phyloP scores from a whole-genome alignment of 192 early-diverging fungal species.

The Pilaira anomala region DNA sequence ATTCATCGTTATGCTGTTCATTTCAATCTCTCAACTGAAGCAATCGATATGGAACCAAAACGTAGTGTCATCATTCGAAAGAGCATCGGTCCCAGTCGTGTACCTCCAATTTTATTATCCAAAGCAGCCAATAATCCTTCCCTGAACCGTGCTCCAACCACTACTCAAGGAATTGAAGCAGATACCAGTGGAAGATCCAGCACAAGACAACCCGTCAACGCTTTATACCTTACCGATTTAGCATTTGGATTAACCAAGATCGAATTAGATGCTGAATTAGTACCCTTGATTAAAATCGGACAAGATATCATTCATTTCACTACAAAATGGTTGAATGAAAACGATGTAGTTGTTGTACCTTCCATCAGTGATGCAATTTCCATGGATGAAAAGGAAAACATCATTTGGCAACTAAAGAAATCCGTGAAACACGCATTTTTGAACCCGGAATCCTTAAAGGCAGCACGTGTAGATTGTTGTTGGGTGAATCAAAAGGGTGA shows the following conservation, averaged over 20 bases:
- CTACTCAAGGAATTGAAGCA: background rate
- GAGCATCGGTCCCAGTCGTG: constrained; percentile 30
- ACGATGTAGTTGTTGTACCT: constrained; percentile 48
- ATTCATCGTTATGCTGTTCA: constrained; percentile 69
- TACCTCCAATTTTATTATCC: constrained; percentile 41
- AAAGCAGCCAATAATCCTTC: constrained; percentile 30
- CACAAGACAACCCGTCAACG: constrained; percentile 54
- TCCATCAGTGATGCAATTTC: constrained; percentile 37
- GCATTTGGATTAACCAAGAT: constrained; percentile 48
- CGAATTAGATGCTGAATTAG: constrained; percentile 47
- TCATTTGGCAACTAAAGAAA: constrained; percentile 41
- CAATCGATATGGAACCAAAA: constrained; percentile 76
- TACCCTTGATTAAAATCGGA: constrained; percentile 41
- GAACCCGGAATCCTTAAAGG: constrained; percentile 21
- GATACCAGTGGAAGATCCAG: too few relatives aligned
- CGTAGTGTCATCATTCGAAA: constrained; percentile 66
- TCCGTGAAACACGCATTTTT: constrained; percentile 37
- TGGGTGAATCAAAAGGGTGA: constrained; percentile 55
- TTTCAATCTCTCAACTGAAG: constrained; percentile 69
- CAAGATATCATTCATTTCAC: constrained; percentile 31
- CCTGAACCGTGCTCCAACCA: constrained; percentile 14
- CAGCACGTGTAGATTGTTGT: constrained; percentile 45
- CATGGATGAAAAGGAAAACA: constrained; percentile 49
- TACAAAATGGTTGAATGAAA: constrained; percentile 53
- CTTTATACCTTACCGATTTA: constrained; percentile 51